These are phyloP conservation scores for Pochonia chlamydosporia DNA, from an alignment of 2,329 filamentous ascomycete genomes.

Conservation along the genomic window DNA sequence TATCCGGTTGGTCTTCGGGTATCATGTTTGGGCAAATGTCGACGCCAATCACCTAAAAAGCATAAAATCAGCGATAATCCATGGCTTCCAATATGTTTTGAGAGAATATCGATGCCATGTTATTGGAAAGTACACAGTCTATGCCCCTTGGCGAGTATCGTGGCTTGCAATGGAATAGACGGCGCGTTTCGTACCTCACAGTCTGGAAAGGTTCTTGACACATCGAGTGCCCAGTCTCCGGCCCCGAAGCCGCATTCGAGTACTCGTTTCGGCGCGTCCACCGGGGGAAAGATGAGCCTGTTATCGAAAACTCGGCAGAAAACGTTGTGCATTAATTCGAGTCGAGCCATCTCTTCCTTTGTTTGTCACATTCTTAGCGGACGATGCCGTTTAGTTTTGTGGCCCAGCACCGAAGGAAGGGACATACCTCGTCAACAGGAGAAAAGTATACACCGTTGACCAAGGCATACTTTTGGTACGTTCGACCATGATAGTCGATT, in stretches of 20 bases:
- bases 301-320: slow-evolving; percentile 60
- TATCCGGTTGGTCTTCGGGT: slow-evolving; percentile 57
- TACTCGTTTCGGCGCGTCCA: slow-evolving; percentile 50
- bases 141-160: not conserved
- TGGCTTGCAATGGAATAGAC: not conserved
- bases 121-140: not conserved
- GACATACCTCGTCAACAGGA: slow-evolving; percentile 64
- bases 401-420: not conserved
- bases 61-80: not conserved
- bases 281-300: slow-evolving; percentile 64
- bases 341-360: slow-evolving; percentile 62
- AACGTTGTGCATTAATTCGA: slow-evolving; percentile 57
- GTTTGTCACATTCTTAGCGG: slow-evolving; percentile 23
- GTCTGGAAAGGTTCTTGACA: slow-evolving; percentile 57
- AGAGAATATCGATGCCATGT: not conserved
- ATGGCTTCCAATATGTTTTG: not conserved
- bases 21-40: slow-evolving; percentile 67
- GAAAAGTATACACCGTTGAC: slow-evolving; percentile 60
- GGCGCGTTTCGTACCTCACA: slow-evolving; percentile 47
- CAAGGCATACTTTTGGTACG: slow-evolving; percentile 62
- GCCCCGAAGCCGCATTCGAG: slow-evolving; percentile 70
- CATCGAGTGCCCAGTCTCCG: slow-evolving; percentile 65
- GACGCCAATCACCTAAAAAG: slow-evolving; percentile 60
- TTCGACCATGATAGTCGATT: slow-evolving; percentile 54
- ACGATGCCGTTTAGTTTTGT: not conserved